phyloP scores from a whole-genome alignment of 495 filamentous ascomycete species.

The Lasiosphaeris hirsuta region DNA sequence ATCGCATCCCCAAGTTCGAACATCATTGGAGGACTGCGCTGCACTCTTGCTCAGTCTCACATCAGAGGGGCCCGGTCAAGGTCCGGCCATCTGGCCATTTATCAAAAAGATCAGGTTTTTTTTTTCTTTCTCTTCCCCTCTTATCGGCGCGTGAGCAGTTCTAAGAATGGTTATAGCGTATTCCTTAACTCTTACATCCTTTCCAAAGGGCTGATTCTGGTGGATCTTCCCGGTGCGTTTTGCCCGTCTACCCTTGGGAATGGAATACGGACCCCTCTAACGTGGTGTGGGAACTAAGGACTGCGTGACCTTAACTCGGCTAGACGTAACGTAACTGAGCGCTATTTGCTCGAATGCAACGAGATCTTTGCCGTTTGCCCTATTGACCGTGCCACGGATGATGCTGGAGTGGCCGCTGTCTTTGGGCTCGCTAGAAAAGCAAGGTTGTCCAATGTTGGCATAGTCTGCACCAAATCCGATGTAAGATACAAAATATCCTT shows the following conservation, averaged over 20 bases:
- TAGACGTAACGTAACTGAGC: slow-evolving; percentile 35
- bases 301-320: slow-evolving; percentile 38
- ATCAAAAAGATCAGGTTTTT: slow-evolving; percentile 36
- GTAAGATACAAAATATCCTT: too few relatives aligned
- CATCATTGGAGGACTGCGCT: slow-evolving; percentile 21
- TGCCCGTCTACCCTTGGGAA: neutral
- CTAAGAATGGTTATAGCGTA: slow-evolving; percentile 21
- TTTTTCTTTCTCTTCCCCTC: slow-evolving; percentile 10
- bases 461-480: slow-evolving; percentile 41
- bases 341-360: slow-evolving; percentile 35
- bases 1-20: slow-evolving; percentile 3
- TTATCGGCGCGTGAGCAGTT: neutral
- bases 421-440: slow-evolving; percentile 33
- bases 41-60: slow-evolving; percentile 26
- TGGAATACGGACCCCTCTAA: neutral
- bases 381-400: slow-evolving; percentile 33
- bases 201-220: slow-evolving; percentile 37
- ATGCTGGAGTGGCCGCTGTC: slow-evolving; percentile 31
- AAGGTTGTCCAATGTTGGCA: slow-evolving; percentile 32
- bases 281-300: slow-evolving; percentile 15
- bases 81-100: slow-evolving; percentile 32
- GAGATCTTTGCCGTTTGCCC: slow-evolving; percentile 37
- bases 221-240: slow-evolving; percentile 39
- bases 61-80: slow-evolving; percentile 20
- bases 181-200: slow-evolving; percentile 34